Conservation (phyloP, 2,329 filamentous ascomycete genomes). For the Xylaria arbuscula region DNA sequence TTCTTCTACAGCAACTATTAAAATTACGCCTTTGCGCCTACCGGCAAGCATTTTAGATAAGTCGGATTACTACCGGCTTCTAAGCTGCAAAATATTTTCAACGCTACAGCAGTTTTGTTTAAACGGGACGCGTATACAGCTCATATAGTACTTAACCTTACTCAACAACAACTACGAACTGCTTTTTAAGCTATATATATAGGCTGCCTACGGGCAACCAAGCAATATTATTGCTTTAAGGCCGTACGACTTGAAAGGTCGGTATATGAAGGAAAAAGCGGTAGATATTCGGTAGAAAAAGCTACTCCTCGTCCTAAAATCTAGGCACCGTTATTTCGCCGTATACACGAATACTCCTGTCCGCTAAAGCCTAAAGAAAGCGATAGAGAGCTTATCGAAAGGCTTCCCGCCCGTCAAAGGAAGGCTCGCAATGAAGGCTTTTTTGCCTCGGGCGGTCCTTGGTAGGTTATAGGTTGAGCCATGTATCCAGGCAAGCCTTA, state of each 20-base stretch:
- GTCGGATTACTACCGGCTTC: background rate
- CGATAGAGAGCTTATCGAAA: background rate
- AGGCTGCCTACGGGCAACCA: too few species aligned
- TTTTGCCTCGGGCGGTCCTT: background rate
- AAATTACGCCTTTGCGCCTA: background rate
- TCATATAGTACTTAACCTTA: background rate
- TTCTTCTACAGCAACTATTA: background rate
- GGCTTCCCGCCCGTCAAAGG: background rate
- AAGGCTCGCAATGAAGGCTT: background rate
- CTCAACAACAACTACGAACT: background rate
- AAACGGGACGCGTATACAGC: background rate
- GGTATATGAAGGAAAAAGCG: conserved; percentile 1
- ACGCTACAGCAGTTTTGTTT: background rate
- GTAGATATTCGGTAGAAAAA: background rate
- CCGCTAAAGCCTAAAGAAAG: background rate
- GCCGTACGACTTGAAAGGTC: background rate
- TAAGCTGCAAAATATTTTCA: background rate
- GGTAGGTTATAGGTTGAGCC: background rate
- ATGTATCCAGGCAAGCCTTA: background rate
- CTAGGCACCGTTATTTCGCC: background rate
- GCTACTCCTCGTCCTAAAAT: background rate
- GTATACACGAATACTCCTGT: background rate
- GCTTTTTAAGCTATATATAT: background rate
- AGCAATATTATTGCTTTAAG: background rate
- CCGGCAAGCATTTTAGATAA: background rate